Percentiles rank a stretch among this genome's conserved stretches.
These are phyloP conservation scores for Dalechampia spathulata DNA, from an alignment of 441 rosid genomes.

Conservation along the genomic window DNA sequence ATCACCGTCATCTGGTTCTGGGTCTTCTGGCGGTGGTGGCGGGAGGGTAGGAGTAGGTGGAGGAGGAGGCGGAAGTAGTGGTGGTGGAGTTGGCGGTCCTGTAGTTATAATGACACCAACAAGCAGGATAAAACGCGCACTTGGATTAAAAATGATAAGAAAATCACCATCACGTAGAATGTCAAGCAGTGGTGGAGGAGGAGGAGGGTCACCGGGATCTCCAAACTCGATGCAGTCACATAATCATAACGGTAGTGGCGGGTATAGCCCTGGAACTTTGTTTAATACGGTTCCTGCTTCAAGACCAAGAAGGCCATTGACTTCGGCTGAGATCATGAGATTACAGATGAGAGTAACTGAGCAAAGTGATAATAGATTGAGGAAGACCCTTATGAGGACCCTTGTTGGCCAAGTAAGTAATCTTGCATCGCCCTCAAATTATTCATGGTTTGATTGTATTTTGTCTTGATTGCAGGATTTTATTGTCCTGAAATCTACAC, in stretches of 20 bases:
- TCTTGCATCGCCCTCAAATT: neutral
- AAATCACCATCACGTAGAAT: conserved; percentile 66
- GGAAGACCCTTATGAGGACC: conserved; percentile 86
- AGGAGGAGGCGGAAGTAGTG: conserved; percentile 15
- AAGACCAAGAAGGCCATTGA: conserved; percentile 66
- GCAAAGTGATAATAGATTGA: conserved; percentile 69
- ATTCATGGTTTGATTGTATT: neutral
- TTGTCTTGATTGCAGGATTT: no score
- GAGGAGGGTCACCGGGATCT: conserved; percentile 33
- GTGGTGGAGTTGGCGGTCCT: conserved; percentile 27
- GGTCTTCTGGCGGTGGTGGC: conserved; percentile 24
- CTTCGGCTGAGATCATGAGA: conserved; percentile 94
- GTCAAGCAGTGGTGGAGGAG: conserved; percentile 28
- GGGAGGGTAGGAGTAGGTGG: conserved; percentile 23
- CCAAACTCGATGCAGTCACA: conserved; percentile 25
- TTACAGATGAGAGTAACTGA: conserved; percentile 86
- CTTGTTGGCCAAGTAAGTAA: conserved; percentile 86
- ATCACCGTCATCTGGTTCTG: conserved; percentile 4
- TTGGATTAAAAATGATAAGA: conserved; percentile 68
- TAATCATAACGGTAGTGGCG: conserved; percentile 2
- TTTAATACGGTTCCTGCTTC: conserved; percentile 33
- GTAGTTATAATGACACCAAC: conserved; percentile 67
- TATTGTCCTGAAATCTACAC: no score
- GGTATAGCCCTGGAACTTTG: conserved; percentile 28
- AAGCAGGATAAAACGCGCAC: conserved; percentile 61